Conservation (phyloP, 495 filamentous ascomycete species). For the Glarea lozoyensis region DNA sequence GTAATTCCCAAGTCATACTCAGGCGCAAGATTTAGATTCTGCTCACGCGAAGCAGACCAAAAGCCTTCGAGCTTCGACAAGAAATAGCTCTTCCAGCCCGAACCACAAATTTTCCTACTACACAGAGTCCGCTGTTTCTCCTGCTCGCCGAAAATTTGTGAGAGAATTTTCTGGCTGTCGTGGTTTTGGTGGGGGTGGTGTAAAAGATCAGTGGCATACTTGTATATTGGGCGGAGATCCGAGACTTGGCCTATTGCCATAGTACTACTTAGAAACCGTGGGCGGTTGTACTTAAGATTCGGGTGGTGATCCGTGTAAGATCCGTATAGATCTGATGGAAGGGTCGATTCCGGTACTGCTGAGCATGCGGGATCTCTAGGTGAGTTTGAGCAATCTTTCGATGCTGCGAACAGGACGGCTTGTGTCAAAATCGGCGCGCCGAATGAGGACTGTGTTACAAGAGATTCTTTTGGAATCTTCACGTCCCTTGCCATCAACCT, state of each 20-base stretch:
- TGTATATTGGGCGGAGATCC: constrained; percentile 43
- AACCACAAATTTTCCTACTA: not conserved
- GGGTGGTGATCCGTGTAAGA: constrained; percentile 35
- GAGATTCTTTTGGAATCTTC: not conserved
- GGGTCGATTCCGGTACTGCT: constrained; percentile 42
- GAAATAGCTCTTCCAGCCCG: not conserved
- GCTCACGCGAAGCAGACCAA: constrained; percentile 33
- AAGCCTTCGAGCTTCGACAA: not conserved
- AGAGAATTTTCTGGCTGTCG: constrained; percentile 36
- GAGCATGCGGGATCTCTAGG: constrained; percentile 40
- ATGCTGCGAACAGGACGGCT: constrained; percentile 50
- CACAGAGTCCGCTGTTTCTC: constrained; percentile 29
- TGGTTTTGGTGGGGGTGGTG: not conserved
- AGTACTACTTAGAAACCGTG: constrained; percentile 43
- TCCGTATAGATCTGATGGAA: constrained; percentile 51
- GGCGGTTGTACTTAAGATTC: constrained; percentile 31
- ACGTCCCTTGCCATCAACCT: constrained; percentile 41
- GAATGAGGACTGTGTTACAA: not conserved
- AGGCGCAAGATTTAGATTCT: constrained; percentile 18
- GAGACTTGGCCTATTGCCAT: constrained; percentile 43
- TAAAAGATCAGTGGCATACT: constrained; percentile 18
- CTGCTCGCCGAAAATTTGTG: constrained; percentile 49
- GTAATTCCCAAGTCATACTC: constrained; percentile 50
- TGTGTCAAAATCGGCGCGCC: constrained; percentile 38
- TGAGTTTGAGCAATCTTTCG: constrained; percentile 46